Base-by-base conservation (phyloP, 371 early-diverging fungal species). In the Cokeromyces recurvatus region DNA sequence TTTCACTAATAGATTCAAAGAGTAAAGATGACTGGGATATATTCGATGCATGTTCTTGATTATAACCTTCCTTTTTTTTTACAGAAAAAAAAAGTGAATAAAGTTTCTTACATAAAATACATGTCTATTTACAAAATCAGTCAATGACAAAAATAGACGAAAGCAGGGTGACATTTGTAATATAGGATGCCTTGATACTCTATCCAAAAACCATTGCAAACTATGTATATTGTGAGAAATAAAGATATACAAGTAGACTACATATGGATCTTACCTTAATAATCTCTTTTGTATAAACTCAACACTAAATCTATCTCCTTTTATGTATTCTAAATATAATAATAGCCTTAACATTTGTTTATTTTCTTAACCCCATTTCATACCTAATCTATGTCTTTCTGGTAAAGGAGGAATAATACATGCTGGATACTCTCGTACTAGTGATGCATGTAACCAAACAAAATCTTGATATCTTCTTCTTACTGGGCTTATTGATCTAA, bases 381-480 rank as follows among this genome's bases (percentile, higher is more conserved):
- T 70, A 87, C 88, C 86, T 68, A 89, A 64, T 43, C 91, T 83
- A 57, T 90, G 88, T 59, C 90, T 92, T 31, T 86, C 92, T 9
- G 95, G 94, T 21, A 93, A 63, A 14, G 95, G 92, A 23, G 94
- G 92, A 0, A 93, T 57, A n/a, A 92, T 87, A 44, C 82, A 84
- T 11, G 84, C 85, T 5, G 87, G 82, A 59, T 71, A 86, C 54
- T 86, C 86, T 22, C 77, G 69, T 24, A 58, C 49, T 27, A 95
- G 68, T 23, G 76, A 71, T 32, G 71, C 62, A 53, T 91, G 81
- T 38, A 95, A 73, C 87, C 86, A 87, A 7, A 78, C 81, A 78
- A 95, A 95, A 59, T 95, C 95, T 53, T 86, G 88, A 65, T 86
- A 95, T 53, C 95, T 74, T 51, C 94, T 74, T 43, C 92, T 77